phyloP scores from a whole-genome alignment of 768 basidiomycete species.

The Porpolomopsis calyptriformis region DNA sequence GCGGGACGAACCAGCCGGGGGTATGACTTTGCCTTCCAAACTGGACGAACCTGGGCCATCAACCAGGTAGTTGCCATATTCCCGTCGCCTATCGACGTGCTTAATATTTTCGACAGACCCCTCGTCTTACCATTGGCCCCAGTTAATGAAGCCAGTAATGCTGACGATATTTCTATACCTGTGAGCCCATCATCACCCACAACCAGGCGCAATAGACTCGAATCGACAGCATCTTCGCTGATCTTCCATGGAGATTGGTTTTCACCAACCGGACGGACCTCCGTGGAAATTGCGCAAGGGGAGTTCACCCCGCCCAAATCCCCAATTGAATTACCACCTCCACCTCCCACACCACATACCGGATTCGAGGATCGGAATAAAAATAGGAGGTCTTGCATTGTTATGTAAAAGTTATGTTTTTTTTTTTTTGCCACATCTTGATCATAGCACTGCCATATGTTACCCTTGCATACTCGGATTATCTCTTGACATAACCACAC shows the following conservation, averaged over 20 bases:
- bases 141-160: conserved; percentile 10
- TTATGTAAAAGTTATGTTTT: conserved; percentile 33
- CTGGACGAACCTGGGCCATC: too few species aligned
- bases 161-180: conserved; percentile 3
- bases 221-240: conserved; percentile 45
- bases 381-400: conserved; percentile 29
- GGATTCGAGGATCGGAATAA: conserved; percentile 17
- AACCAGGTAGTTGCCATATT: neutral
- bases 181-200: conserved; percentile 11
- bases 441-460: too few species aligned
- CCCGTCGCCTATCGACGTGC: neutral
- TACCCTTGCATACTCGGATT: conserved; percentile 13
- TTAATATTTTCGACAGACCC: conserved; percentile 9
- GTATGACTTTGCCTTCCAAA: too few species aligned
- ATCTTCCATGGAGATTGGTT: conserved; percentile 52
- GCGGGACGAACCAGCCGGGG: too few species aligned
- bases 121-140: conserved; percentile 12
- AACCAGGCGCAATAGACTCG: conserved; percentile 30
- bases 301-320: conserved; percentile 32
- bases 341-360: conserved; percentile 11
- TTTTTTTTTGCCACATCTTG: too few species aligned
- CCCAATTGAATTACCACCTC: conserved; percentile 15
- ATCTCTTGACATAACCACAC: too few species aligned
- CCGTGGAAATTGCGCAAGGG: conserved; percentile 40
- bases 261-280: conserved; percentile 33